These are phyloP conservation scores for Ophiostoma sp. DNA, from an alignment of 2,329 filamentous ascomycete species.

Conservation along the genomic window DNA sequence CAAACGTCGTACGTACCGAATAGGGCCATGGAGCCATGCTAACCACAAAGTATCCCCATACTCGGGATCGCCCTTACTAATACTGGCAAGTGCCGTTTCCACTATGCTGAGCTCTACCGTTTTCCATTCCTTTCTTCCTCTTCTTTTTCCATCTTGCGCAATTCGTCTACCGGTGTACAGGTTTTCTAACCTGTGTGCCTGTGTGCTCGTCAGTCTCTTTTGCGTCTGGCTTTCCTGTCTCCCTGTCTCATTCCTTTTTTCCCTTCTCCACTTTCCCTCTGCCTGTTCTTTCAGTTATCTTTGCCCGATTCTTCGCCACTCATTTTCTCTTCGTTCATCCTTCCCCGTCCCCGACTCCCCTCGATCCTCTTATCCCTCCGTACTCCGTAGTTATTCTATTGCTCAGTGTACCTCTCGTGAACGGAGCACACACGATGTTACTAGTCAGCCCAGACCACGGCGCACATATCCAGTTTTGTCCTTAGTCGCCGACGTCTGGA, in stretches of 20 bases:
- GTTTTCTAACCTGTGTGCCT: no score
- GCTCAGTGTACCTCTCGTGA: no score
- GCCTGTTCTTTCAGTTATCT: not conserved
- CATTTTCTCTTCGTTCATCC: not conserved
- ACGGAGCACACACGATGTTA: not conserved
- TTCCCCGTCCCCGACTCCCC: not conserved
- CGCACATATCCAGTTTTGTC: conserved; percentile 8
- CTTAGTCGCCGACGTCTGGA: not conserved
- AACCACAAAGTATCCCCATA: conserved; percentile 3
- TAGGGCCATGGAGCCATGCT: not conserved
- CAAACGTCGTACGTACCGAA: not conserved
- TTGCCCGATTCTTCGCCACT: not conserved
- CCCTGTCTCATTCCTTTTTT: not conserved
- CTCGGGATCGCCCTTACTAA: conserved; percentile 2
- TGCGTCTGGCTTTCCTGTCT: not conserved
- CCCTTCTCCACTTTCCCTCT: not conserved
- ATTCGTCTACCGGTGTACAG: no score
- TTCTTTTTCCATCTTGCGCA: not conserved
- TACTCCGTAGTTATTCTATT: not conserved
- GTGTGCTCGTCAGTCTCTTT: no score
- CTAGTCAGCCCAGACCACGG: conserved; percentile 9
- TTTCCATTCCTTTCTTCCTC: not conserved
- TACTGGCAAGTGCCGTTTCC: conserved; percentile 1
- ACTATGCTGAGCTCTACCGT: not conserved
- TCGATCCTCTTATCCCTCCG: not conserved